A percentile compares a stretch with the other conserved stretches of the same genome.
These are phyloP conservation scores for Citrus australasica DNA, from an alignment of 345 rosid genomes.

Conservation along the genomic window DNA sequence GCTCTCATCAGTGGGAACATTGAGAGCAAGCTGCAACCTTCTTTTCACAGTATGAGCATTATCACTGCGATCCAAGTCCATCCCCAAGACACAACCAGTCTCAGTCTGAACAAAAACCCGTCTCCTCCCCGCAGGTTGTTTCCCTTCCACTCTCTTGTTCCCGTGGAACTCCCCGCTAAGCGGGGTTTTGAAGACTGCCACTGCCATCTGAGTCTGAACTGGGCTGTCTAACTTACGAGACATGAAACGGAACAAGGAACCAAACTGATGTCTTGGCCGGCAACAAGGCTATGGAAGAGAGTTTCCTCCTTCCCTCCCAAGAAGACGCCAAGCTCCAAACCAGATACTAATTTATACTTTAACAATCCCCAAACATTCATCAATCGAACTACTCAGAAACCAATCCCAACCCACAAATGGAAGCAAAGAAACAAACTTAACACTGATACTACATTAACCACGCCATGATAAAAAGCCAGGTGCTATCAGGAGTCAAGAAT, in stretches of 20 bases:
- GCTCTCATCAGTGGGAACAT: constrained; percentile 78
- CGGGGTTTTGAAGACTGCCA: constrained; percentile 73
- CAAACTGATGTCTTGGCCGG: constrained; percentile 26
- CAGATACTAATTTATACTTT: constrained; percentile 16
- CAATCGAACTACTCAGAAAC: constrained; percentile 30
- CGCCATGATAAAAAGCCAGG: constrained; percentile 22
- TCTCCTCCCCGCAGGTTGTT: constrained; percentile 71
- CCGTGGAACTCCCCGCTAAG: constrained; percentile 61
- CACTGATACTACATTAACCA: constrained; percentile 18
- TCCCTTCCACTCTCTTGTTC: constrained; percentile 57
- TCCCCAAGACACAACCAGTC: constrained; percentile 94
- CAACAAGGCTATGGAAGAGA: constrained; percentile 41
- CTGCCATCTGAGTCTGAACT: constrained; percentile 96
- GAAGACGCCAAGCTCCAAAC: constrained; percentile 40
- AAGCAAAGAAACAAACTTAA: neutral
- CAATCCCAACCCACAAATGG: constrained; percentile 13
- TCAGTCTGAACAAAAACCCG: constrained; percentile 94
- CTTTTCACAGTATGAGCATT: constrained; percentile 91
- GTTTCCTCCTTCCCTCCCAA: constrained; percentile 38
- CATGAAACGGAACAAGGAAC: constrained; percentile 57
- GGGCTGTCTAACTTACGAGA: constrained; percentile 89
- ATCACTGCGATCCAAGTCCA: constrained; percentile 96
- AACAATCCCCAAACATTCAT: constrained; percentile 38
- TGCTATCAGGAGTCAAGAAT: constrained; percentile 11
- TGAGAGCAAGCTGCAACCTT: constrained; percentile 89